Base-by-base conservation (phyloP, 169 alveolate species). In the Cryptosporidium tyzzeri region DNA sequence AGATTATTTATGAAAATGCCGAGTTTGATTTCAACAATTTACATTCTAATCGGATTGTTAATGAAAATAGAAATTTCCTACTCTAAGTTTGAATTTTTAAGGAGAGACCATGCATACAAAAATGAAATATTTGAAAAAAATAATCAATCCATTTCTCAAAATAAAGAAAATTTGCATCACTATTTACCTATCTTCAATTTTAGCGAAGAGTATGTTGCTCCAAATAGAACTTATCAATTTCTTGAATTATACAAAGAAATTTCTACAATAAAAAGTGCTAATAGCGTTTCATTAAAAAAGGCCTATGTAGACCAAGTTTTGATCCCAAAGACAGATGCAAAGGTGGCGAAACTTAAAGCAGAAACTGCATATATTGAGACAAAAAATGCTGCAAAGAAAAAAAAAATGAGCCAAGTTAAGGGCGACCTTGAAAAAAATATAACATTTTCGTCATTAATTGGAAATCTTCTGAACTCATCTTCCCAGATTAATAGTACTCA, bases 321-420 rank as follows among this genome's bases (percentile, higher is more conserved):
- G 45, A 41, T 73, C 18, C 86, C 86, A 14, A 73, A 35, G 45
- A 58, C 86, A 4, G 86, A 73, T 58, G 86, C 86, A 73, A 73
- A 73, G 39, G 71, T 73, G 16, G 86, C 71, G 18, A 73, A 73
- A 33, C 86, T 73, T n/a, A 29, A 59, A 39, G 86, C 86, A 14
- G 86, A 73, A 73, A 73, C 86, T 29, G 86, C 70, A 55, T 73
- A 73, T 73, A 73, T 73, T 48, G 86, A 73, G 53, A 73, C 86
- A 12, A 73, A 73, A 59, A 73, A 73, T 53, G 71, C 71, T 21
- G 86, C 59, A 33, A 73, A 55, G 59, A 73, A 31, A 35, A 58
- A 73, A 35, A n/a, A n/a, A 18, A 55, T 73, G 61, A 73, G 39
- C n/a, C 44, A 58, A 21, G 21, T 59, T 50, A 68, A 29, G 48